phyloP scores from a whole-genome alignment of 2,329 filamentous ascomycete genomes.

The Coniochaeta ligniaria region DNA sequence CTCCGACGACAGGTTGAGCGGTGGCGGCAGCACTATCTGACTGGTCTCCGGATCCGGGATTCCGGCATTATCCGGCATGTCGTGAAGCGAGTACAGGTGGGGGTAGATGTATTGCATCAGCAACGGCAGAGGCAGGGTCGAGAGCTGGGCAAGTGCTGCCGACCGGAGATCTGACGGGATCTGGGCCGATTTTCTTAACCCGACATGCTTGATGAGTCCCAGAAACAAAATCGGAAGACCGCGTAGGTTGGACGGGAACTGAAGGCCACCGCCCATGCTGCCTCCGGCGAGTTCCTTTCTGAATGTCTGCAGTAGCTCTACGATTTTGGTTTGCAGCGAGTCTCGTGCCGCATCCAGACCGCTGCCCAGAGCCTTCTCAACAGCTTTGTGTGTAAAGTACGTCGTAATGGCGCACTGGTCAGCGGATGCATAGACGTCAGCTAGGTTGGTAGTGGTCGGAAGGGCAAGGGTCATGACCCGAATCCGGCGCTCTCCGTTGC shows the following conservation, averaged over 20 bases:
- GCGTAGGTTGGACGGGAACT: conserved; percentile 88
- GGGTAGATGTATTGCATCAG: conserved; percentile 91
- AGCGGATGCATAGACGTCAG: conserved; percentile 88
- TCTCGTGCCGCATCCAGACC: conserved; percentile 89
- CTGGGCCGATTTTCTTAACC: conserved; percentile 84
- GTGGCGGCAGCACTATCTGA: conserved; percentile 79
- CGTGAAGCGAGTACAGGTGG: conserved; percentile 77
- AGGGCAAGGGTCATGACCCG: conserved; percentile 89
- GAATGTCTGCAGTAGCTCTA: conserved; percentile 90
- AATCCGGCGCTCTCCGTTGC: conserved; percentile 93
- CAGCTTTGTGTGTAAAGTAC: conserved; percentile 96
- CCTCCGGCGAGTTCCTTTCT: conserved; percentile 94
- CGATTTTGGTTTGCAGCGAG: conserved; percentile 81
- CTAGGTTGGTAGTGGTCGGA: conserved; percentile 84
- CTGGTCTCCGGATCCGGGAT: conserved; percentile 78
- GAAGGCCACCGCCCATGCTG: conserved; percentile 89
- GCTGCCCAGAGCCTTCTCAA: conserved; percentile 78
- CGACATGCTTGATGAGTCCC: conserved; percentile 92
- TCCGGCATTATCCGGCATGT: conserved; percentile 93
- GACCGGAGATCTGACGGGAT: conserved; percentile 92
- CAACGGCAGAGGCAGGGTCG: conserved; percentile 82
- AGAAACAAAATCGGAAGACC: conserved; percentile 86
- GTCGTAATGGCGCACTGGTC: conserved; percentile 90
- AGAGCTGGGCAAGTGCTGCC: conserved; percentile 87
- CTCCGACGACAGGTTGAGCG: conserved; percentile 81